Evolutionary conservation across 352 stramenopile species (phyloP), one percentile per base, ranked within the genome.

Genomic region (Phytophthora sansomeana): DNA sequence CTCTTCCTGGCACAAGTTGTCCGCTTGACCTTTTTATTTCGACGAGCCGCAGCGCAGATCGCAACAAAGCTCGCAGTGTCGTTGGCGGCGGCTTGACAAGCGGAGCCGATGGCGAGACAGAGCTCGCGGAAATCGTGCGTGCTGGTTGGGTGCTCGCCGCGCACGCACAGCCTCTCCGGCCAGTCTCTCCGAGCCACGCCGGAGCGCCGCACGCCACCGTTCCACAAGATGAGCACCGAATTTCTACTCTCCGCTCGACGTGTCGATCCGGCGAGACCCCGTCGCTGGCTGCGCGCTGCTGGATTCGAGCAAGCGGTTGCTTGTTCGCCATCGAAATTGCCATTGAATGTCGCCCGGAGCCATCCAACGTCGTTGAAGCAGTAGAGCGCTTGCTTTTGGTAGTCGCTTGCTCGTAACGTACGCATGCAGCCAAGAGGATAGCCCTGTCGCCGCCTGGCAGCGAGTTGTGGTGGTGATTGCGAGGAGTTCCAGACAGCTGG

Each of bases 321-420:
- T 65, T 54, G 52, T 38, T 69, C 47, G 62, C 24, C 54, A 64
- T 69, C 46, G 46, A 69, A 62, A 56, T 41, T 49, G 32, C 28
- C 21, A 35, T 39, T 52, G 43, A 60, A 59, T n/a, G 16, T 44
- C 38, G 38, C 7, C 17, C 38, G 24, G n/a, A 14, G 38, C 38
- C 38, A 44, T 26, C 38, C 38, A 44, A 24, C 38, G 38, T 0
- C n/a, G 38, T 44, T 44, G 38, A 44, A 44, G 38, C 17, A 26
- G 14, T 43, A 17, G 7, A 61, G 33, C 13, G 43, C 5, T 35
- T 62, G 50, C 58, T 76, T 72, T 76, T 75, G 58, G 46, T 73
- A 76, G 68, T 76, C 63, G 68, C 52, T 68, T 69, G 62, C 28
- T 68, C 50, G 62, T 55, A 58, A 60, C 49, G 26, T 55, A 42